These are phyloP conservation scores for Globisporangium yorkense DNA, from an alignment of 352 stramenopile species.

Conservation along the genomic window DNA sequence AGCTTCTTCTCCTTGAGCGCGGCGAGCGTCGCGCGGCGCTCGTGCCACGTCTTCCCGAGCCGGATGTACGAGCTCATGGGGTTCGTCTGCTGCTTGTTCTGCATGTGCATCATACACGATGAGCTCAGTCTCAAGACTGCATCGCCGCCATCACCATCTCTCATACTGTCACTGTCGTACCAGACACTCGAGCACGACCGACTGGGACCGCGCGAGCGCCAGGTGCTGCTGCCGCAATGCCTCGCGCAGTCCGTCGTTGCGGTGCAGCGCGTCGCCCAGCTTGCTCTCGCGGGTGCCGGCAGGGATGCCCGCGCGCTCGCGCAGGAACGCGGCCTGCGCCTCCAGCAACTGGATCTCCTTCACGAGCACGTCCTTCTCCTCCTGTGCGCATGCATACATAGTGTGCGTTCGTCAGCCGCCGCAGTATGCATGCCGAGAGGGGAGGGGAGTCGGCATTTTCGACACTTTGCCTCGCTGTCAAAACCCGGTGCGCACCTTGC, in stretches of 20 bases:
- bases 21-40: slow-evolving; percentile 5
- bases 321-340: slow-evolving; percentile 22
- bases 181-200: slow-evolving; percentile 12
- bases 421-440: background rate
- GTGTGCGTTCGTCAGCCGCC: background rate
- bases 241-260: slow-evolving; percentile 12
- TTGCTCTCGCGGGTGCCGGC: slow-evolving; percentile 8
- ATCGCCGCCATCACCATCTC: no score
- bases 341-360: slow-evolving; percentile 26
- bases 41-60: slow-evolving; percentile 6
- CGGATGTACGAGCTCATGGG: slow-evolving; percentile 14
- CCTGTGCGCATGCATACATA: slow-evolving; percentile 8
- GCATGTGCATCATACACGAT: background rate
- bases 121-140: background rate
- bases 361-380: slow-evolving; percentile 41
- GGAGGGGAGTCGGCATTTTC: background rate
- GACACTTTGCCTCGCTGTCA: no score
- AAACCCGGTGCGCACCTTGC: slow-evolving; percentile 3
- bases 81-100: slow-evolving; percentile 12
- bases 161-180: slow-evolving; percentile 1
- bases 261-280: slow-evolving; percentile 6
- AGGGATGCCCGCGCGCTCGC: slow-evolving; percentile 23
- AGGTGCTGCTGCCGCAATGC: slow-evolving; percentile 15
- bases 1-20: slow-evolving; percentile 11
- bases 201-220: slow-evolving; percentile 13